A percentile compares a stretch with the other conserved stretches of the same genome.
Conservation (phyloP, 495 filamentous ascomycete species). For the Aspergillus hancockii region DNA sequence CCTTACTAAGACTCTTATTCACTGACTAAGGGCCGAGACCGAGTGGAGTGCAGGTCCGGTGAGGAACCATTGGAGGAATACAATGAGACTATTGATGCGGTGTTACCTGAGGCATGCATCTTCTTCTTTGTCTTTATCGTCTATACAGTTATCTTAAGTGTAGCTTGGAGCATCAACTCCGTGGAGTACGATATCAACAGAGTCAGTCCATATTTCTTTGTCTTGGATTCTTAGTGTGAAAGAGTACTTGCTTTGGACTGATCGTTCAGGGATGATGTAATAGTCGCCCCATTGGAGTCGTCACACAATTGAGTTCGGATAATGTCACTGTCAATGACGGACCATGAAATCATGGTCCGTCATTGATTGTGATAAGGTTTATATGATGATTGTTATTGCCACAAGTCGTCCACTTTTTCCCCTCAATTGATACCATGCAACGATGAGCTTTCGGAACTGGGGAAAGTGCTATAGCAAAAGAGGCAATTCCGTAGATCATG, state of each 20-base stretch:
- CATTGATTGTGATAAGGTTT: not conserved
- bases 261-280: not conserved
- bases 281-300: not conserved
- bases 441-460: not conserved
- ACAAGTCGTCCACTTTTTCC: not conserved
- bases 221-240: not conserved
- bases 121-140: not conserved
- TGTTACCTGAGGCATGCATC: not conserved
- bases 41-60: not conserved
- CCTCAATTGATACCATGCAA: not conserved
- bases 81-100: not conserved
- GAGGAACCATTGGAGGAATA: conserved; percentile 2
- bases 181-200: not conserved
- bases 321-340: not conserved
- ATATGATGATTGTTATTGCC: not conserved
- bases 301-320: not conserved
- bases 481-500: not conserved
- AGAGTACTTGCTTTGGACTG: not conserved
- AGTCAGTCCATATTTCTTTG: no score
- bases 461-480: not conserved
- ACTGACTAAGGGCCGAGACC: not conserved
- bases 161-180: no score
- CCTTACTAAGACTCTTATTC: not conserved
- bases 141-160: not conserved
- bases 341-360: not conserved